These are phyloP conservation scores for Vigna hirtella DNA, from an alignment of 306 rosid genomes.

Conservation along the genomic window DNA sequence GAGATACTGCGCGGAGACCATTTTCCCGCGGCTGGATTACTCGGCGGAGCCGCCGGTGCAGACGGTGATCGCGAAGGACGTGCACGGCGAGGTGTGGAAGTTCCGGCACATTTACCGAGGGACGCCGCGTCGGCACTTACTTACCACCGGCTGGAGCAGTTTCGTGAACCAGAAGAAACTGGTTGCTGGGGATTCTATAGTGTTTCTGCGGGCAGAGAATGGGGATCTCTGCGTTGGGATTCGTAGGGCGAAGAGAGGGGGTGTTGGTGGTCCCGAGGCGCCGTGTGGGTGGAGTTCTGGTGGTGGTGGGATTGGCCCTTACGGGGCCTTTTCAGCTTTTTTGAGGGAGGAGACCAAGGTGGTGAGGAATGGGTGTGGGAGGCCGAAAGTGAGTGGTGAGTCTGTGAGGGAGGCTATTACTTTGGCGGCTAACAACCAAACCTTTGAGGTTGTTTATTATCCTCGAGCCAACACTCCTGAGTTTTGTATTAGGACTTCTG, in stretches of 20 bases:
- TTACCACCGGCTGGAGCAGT: slow-evolving; percentile 96
- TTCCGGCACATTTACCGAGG: slow-evolving; percentile 94
- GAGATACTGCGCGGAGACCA: slow-evolving; percentile 93
- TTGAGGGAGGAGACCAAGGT: slow-evolving; percentile 67
- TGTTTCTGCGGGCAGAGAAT: slow-evolving; percentile 77
- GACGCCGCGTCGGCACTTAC: slow-evolving; percentile 90
- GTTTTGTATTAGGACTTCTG: slow-evolving; percentile 76
- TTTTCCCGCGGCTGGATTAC: slow-evolving; percentile 88
- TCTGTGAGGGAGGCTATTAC: slow-evolving; percentile 74
- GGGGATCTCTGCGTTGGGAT: slow-evolving; percentile 89
- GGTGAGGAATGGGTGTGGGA: slow-evolving; percentile 47
- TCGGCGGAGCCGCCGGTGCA: slow-evolving; percentile 97
- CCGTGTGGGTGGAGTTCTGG: slow-evolving; percentile 66
- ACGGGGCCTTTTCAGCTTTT: slow-evolving; percentile 67
- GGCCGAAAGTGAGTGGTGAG: slow-evolving; percentile 68
- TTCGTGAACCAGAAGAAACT: slow-evolving; percentile 97
- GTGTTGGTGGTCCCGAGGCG: slow-evolving; percentile 55
- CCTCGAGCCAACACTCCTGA: slow-evolving; percentile 91
- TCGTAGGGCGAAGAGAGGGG: slow-evolving; percentile 79
- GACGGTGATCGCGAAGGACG: slow-evolving; percentile 85
- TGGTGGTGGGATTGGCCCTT: slow-evolving; percentile 51
- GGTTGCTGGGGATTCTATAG: slow-evolving; percentile 95
- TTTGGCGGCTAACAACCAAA: slow-evolving; percentile 67
- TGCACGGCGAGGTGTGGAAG: slow-evolving; percentile 93
- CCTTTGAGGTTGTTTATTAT: slow-evolving; percentile 81